phyloP scores from a whole-genome alignment of 768 basidiomycete genomes.

The Cytidiella melzeri region DNA sequence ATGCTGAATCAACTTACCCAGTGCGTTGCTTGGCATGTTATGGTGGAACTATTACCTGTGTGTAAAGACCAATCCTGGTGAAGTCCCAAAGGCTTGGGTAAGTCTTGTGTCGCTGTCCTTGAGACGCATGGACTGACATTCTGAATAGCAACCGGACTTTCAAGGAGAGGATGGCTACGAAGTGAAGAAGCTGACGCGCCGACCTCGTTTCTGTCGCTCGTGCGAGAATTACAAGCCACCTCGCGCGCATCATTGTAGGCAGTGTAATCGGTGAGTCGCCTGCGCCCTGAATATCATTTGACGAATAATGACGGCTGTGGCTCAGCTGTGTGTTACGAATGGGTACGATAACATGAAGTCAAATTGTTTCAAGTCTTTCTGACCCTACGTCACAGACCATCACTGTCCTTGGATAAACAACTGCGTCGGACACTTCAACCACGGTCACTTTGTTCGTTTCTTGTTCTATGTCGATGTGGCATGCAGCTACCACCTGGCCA shows the following conservation, averaged over 20 bases:
- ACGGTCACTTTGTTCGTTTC: conserved; percentile 86
- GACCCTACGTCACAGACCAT: conserved; percentile 48
- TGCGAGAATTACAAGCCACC: conserved; percentile 86
- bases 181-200: conserved; percentile 83
- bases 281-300: background rate
- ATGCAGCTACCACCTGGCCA: conserved; percentile 80
- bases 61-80: conserved; percentile 79
- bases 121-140: conserved; percentile 4
- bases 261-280: conserved; percentile 66
- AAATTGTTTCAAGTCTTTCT: no score
- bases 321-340: conserved; percentile 80
- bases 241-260: conserved; percentile 86
- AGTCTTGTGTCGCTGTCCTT: conserved; percentile 22
- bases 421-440: conserved; percentile 90
- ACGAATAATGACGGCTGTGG: no score
- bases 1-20: conserved; percentile 27
- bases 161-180: conserved; percentile 67
- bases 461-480: conserved; percentile 89
- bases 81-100: conserved; percentile 77
- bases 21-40: conserved; percentile 68
- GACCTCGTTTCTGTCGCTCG: conserved; percentile 79
- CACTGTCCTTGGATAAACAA: conserved; percentile 94
- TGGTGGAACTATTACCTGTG: conserved; percentile 88
- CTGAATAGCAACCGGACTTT: conserved; percentile 70
- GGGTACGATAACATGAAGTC: no score